Evolutionary conservation across 352 stramenopile genomes (phyloP).

Genomic region (Globisporangium paroecandrum): DNA sequence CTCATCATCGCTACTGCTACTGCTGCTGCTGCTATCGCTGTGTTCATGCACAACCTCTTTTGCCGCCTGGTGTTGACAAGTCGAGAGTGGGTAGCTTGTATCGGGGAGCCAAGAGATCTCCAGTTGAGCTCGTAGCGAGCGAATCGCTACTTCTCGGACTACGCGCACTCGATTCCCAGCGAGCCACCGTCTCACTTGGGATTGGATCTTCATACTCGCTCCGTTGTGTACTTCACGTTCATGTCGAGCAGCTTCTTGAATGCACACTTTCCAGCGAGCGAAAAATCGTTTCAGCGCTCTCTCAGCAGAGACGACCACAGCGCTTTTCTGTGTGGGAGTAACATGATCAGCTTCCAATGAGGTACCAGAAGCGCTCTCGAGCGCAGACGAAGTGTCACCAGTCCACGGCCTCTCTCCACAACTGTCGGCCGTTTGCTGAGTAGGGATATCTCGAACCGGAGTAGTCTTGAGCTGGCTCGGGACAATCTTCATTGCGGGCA

Average conservation of each 20-base stretch:
- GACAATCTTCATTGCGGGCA: not conserved
- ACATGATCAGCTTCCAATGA: not conserved
- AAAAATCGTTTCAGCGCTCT: not conserved
- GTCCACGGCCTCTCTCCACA: not conserved
- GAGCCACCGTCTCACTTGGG: not conserved
- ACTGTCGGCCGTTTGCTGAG: not conserved
- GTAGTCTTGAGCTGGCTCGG: not conserved
- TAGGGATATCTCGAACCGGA: not conserved
- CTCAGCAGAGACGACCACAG: not conserved
- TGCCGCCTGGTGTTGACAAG: not conserved
- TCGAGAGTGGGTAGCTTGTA: not conserved
- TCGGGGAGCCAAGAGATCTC: not conserved
- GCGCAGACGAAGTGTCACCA: not conserved
- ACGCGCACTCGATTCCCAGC: conserved; percentile 2
- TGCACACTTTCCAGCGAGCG: not conserved
- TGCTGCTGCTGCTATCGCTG: no score
- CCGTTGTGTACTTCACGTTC: not conserved
- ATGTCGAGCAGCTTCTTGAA: not conserved
- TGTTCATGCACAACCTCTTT: no score
- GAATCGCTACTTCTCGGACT: not conserved
- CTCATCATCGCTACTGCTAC: not conserved
- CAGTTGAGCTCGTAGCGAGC: not conserved
- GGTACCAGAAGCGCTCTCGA: not conserved
- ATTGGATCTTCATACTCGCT: not conserved
- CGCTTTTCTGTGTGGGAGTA: not conserved